Evolutionary conservation across 2,329 filamentous ascomycete species (phyloP), one percentile per base, ranked within the genome.

Genomic region (Xylariaceae sp.): DNA sequence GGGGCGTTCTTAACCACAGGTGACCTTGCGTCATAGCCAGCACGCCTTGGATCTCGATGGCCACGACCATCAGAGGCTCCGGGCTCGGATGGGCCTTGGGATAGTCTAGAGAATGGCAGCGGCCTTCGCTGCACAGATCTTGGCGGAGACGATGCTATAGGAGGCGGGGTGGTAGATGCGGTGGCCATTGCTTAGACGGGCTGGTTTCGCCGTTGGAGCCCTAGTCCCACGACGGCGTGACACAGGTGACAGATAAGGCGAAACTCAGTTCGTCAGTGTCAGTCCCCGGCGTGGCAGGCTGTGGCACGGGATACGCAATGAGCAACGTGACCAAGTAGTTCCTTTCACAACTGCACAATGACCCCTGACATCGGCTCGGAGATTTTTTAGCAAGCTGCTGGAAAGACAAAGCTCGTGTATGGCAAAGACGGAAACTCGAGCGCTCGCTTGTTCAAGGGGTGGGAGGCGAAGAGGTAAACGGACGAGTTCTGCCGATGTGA

Each of bases 1-100:
- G 76, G 75, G 12, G 68, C 66, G 35, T 71, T 67, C 44, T 69
- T 68, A 43, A 78, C 61, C 43, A 66, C 64, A 16, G 71, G 65
- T 14, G 66, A 42, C 33, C 64, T 63, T 27, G 55, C 36, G 17
- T 49, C 31, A 4, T 26, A 35, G 29, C 35, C 40, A 13, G 36
- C 16, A 9, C 21, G 34, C 16, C 26, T 41, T 18, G 37, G 34
- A 14, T 36, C 29, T 14, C 38, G 34, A 23, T 41, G 38, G 15
- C 34, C 42, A 38, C 51, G 46, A 14, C 54, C 44, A 16, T 45
- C 52, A 18, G 56, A 55, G 33, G 59, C 59, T 26, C 40, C 44
- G 46, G 60, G 59, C 38, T 59, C 56, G 44, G 56, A 55, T 33
- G 60, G 57, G 5, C 59, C 58, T 9, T 60, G 56, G 4, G 63